Percentiles rank a stretch among this genome's conserved stretches.
Conservation (phyloP, 2,329 filamentous ascomycete species). For the Botrytis deweyae region DNA sequence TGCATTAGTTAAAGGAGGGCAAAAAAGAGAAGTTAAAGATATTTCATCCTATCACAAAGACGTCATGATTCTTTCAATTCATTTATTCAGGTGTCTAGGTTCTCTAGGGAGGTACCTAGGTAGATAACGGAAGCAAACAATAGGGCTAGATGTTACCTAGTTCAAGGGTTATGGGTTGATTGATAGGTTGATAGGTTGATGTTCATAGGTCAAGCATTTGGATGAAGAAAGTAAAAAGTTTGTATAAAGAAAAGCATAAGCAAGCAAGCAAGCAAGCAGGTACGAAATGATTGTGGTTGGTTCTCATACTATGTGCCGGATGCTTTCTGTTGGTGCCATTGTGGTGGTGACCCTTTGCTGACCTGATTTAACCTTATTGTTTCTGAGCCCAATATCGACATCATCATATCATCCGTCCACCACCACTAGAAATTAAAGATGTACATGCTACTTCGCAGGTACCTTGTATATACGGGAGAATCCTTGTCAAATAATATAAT, state of each 20-base stretch:
- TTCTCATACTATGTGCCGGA: not conserved
- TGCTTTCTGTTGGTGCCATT: not conserved
- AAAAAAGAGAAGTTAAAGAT: not conserved
- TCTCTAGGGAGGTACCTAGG: not conserved
- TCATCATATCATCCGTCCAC: not conserved
- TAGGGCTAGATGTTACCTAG: not conserved
- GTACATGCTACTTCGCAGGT: not conserved
- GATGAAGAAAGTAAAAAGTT: not conserved
- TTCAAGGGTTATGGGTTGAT: not conserved
- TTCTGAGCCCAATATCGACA: not conserved
- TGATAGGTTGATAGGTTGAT: not conserved
- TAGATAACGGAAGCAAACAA: not conserved
- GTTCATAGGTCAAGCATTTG: not conserved
- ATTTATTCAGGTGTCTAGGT: not conserved
- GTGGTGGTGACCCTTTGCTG: not conserved
- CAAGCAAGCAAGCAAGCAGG: not conserved
- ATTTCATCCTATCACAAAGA: not conserved
- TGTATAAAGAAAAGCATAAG: not conserved
- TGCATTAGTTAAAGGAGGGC: not conserved
- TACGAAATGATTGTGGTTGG: not conserved
- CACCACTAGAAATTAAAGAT: not conserved
- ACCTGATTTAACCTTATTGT: not conserved
- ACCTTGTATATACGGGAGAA: not conserved
- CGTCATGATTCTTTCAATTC: not conserved
- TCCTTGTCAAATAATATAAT: not conserved